phyloP scores from a whole-genome alignment of 257 asterid genomes.

The Apocynum venetum region DNA sequence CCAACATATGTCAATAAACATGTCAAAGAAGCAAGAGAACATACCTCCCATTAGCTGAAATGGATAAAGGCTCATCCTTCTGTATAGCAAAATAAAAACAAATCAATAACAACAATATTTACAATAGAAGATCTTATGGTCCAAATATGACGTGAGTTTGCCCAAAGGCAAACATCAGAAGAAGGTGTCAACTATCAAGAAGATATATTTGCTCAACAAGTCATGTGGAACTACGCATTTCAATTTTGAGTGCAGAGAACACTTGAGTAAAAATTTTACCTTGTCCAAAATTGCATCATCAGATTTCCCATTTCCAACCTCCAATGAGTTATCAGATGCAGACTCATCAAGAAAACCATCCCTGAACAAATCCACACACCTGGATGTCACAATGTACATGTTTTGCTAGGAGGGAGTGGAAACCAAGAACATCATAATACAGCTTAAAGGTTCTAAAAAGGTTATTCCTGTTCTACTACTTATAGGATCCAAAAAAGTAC shows the following conservation, averaged over 20 bases:
- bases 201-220: background rate
- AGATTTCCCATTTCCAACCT: background rate
- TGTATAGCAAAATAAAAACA: background rate
- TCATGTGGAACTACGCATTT: background rate
- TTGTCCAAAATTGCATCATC: conserved; percentile 5
- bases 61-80: conserved; percentile 3
- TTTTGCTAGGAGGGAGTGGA: background rate
- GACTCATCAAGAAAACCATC: background rate
- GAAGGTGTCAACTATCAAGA: background rate
- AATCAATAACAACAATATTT: background rate
- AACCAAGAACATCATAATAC: background rate
- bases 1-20: background rate
- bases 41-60: conserved; percentile 18
- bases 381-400: background rate
- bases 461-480: background rate
- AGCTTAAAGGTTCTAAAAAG: background rate
- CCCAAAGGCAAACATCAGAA: background rate
- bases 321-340: background rate
- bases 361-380: background rate
- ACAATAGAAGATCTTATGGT: background rate
- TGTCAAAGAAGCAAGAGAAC: background rate
- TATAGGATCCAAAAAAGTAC: background rate
- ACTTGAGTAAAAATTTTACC: conserved; percentile 1
- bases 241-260: background rate
- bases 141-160: background rate